Base-by-base conservation (phyloP, 2,329 filamentous ascomycete genomes). In the Madurella mycetomatis region DNA sequence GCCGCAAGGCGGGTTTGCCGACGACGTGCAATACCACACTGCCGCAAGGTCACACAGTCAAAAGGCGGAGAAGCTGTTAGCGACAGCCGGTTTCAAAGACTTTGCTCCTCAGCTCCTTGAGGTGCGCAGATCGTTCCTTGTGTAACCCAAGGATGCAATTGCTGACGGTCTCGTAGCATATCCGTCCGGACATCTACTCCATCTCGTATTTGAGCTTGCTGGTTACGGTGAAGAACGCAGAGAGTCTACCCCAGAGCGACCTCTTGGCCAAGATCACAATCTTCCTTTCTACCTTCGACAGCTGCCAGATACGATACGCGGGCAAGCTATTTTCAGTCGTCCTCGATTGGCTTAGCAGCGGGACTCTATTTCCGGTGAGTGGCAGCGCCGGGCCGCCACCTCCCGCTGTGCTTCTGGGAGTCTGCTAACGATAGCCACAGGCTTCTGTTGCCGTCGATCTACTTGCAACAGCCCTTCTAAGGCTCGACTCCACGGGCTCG, bases 401-500 rank as follows among this genome's bases (percentile, higher is more conserved):
- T 34, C 11, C 31, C 34, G 19, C n/a, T n/a, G 1, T 18, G 9
- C 19, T 9, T 37, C 25, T 9, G 11, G 18, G 19, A 37, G 18
- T 43, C n/a, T 17, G 45, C 50, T 64, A 45, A 63, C 41, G 30
- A 11, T 13, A 17, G 12, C 25, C 32, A 9, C 41, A 82, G 80
- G 70, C 78, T 15, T 67, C 69, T 1, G 67, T 79, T 47, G 72
- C 78, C 0, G 71, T 79, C 12, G 70, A 77, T 30, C 63, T 73
- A 9, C 66, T 81, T 8, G 68, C 76, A 7, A 67, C 67, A 1
- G 85, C 84, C 3, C 77, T 92, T 59, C 70, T 84, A 12, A 80
- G 80, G 51, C 73, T 92, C 53, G 87, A 92, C 60, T 84, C 86
- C 1, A 78, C 78, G 12, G 82, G 80, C 30, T 80, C 80, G 47